Evolutionary conservation across 2,329 filamentous ascomycete species (phyloP).

Genomic region (Emericellopsis atlantica): DNA sequence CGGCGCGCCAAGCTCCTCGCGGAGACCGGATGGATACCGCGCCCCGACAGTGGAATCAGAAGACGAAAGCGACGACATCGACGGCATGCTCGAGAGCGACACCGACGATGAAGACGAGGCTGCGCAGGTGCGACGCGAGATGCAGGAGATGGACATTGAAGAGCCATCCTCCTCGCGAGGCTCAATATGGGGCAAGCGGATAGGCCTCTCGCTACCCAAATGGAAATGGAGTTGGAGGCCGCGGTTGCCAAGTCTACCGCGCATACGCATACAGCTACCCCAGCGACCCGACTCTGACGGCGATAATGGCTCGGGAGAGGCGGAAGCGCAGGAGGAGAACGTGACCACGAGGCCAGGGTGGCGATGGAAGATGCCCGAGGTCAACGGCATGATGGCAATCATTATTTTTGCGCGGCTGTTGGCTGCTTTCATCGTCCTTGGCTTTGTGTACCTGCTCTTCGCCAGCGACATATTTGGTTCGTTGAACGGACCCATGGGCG

Average conservation of each 20-base stretch:
- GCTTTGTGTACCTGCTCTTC: slow-evolving; percentile 74
- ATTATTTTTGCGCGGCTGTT: slow-evolving; percentile 62
- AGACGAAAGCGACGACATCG: slow-evolving; percentile 27
- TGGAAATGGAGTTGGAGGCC: slow-evolving; percentile 45
- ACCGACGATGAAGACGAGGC: slow-evolving; percentile 36
- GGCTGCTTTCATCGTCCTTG: slow-evolving; percentile 62
- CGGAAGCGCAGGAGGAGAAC: slow-evolving; percentile 11
- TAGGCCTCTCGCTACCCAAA: slow-evolving; percentile 38
- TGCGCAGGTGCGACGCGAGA: slow-evolving; percentile 61
- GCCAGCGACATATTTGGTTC: slow-evolving; percentile 70
- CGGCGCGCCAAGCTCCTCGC: slow-evolving; percentile 23
- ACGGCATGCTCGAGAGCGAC: slow-evolving; percentile 37
- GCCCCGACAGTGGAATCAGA: slow-evolving; percentile 72
- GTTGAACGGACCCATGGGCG: slow-evolving; percentile 48
- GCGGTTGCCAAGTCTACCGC: slow-evolving; percentile 29
- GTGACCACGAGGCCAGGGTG: slow-evolving; percentile 9
- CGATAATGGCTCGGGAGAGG: background rate
- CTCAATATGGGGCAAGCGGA: slow-evolving; percentile 41
- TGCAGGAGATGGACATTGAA: slow-evolving; percentile 77
- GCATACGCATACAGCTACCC: slow-evolving; percentile 34
- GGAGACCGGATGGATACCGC: slow-evolving; percentile 50
- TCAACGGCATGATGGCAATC: slow-evolving; percentile 30
- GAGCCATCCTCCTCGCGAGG: slow-evolving; percentile 41
- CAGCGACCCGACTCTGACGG: slow-evolving; percentile 5
- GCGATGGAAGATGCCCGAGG: slow-evolving; percentile 18